These are phyloP conservation scores for Aegilops tauschii DNA, from an alignment of 176 grass and related monocot species.

Conservation along the genomic window DNA sequence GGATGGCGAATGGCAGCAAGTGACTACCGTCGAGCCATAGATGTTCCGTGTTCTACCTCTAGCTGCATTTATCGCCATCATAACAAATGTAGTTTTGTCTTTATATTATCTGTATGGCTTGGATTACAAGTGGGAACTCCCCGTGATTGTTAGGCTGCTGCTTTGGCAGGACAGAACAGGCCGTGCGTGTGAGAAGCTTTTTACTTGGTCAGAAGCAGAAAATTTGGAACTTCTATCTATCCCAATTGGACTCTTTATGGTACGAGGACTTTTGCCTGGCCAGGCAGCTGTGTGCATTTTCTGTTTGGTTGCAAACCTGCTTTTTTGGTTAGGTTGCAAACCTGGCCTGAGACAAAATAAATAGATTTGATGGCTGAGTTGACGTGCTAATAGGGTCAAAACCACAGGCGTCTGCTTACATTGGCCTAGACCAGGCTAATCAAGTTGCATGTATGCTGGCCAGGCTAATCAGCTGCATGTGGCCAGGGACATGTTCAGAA, in stretches of 20 bases:
- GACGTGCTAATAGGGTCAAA: too few relatives aligned
- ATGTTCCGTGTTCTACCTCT: not conserved
- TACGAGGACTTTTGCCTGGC: too few relatives aligned
- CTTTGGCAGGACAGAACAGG: not conserved
- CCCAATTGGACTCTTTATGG: not conserved
- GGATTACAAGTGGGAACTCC: not conserved
- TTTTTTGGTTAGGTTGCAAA: too few relatives aligned
- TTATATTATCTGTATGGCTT: not conserved
- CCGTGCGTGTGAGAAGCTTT: not conserved
- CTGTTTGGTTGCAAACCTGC: too few relatives aligned
- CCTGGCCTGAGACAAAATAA: too few relatives aligned
- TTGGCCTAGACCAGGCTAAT: too few relatives aligned
- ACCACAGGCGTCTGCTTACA: too few relatives aligned
- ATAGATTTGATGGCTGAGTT: too few relatives aligned
- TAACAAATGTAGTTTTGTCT: not conserved
- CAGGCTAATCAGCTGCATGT: too few relatives aligned
- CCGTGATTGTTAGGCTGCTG: not conserved
- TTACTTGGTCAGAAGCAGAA: not conserved
- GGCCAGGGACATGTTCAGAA: too few relatives aligned
- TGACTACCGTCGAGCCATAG: constrained; percentile 66
- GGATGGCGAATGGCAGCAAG: constrained; percentile 78
- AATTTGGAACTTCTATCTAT: not conserved
- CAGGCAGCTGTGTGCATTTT: too few relatives aligned
- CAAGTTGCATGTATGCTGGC: too few relatives aligned
- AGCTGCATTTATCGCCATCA: not conserved